phyloP scores from a whole-genome alignment of 2,329 filamentous ascomycete species.

The Monilinia aucupariae region DNA sequence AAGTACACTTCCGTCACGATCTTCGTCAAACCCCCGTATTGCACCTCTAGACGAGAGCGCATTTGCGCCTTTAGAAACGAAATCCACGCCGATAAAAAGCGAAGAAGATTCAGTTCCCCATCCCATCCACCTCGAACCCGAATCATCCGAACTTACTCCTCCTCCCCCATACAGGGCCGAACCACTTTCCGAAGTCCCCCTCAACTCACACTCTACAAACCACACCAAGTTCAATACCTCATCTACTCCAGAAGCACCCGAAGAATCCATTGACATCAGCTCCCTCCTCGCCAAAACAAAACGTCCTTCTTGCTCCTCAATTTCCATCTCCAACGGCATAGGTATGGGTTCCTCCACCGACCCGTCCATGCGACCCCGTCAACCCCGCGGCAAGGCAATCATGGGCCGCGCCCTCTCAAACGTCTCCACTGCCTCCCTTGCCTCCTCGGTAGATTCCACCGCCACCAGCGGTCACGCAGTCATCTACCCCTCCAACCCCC shows the following conservation, averaged over 20 bases:
- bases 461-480: constrained; percentile 30
- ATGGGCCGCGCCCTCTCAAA: constrained; percentile 56
- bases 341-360: not conserved
- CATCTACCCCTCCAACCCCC: constrained; percentile 24
- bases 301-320: constrained; percentile 18
- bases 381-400: constrained; percentile 35
- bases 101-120: constrained; percentile 12
- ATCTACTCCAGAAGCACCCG: not conserved
- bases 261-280: constrained; percentile 25
- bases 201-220: constrained; percentile 15
- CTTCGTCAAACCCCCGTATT: constrained; percentile 16
- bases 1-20: constrained; percentile 19
- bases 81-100: constrained; percentile 16
- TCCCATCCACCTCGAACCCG: constrained; percentile 15
- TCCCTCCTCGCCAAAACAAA: constrained; percentile 34
- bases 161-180: not conserved
- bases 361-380: constrained; percentile 31
- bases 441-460: constrained; percentile 39
- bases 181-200: constrained; percentile 10
- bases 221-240: not conserved
- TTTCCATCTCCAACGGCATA: constrained; percentile 12
- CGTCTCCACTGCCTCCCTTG: constrained; percentile 44
- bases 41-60: constrained; percentile 24
- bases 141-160: constrained; percentile 17
- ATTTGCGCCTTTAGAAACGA: constrained; percentile 21